Evolutionary conservation across 352 stramenopile species (phyloP).

Genomic region (Pythium sukuiense): DNA sequence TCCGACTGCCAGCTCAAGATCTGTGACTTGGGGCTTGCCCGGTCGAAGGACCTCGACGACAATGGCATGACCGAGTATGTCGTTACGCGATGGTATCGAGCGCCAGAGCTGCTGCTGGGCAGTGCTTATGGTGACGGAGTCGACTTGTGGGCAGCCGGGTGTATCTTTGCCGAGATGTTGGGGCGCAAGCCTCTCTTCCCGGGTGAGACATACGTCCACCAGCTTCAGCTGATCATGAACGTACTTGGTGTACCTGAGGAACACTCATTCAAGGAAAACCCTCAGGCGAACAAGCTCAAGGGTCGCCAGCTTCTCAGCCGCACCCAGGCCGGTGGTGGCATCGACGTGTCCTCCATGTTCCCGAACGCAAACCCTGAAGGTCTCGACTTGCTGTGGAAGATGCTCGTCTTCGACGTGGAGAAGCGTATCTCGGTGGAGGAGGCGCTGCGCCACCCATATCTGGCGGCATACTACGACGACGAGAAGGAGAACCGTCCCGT

Average conservation of each 20-base stretch:
- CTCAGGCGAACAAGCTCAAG: constrained; percentile 86
- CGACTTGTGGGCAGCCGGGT: constrained; percentile 84
- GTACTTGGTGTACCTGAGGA: constrained; percentile 84
- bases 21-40: constrained; percentile 94
- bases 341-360: constrained; percentile 82
- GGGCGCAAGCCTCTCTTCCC: constrained; percentile 84
- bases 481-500: constrained; percentile 63
- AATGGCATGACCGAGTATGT: constrained; percentile 92
- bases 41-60: constrained; percentile 83
- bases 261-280: constrained; percentile 89
- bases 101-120: constrained; percentile 81
- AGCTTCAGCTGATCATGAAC: constrained; percentile 90
- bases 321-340: constrained; percentile 76
- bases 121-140: constrained; percentile 84
- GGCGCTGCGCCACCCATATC: constrained; percentile 95
- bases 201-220: constrained; percentile 85
- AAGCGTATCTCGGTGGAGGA: constrained; percentile 96
- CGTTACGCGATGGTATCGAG: constrained; percentile 88
- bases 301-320: constrained; percentile 79
- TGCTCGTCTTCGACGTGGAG: constrained; percentile 92
- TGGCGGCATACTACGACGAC: constrained; percentile 88
- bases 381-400: constrained; percentile 85
- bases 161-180: constrained; percentile 89
- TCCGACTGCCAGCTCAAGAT: constrained; percentile 97
- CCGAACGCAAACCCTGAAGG: constrained; percentile 85